A percentile compares a stretch with the other conserved stretches of the same genome.
These are phyloP conservation scores for Penicillium aurantiogriseum DNA, from an alignment of 2,329 filamentous ascomycete genomes.

Conservation along the genomic window DNA sequence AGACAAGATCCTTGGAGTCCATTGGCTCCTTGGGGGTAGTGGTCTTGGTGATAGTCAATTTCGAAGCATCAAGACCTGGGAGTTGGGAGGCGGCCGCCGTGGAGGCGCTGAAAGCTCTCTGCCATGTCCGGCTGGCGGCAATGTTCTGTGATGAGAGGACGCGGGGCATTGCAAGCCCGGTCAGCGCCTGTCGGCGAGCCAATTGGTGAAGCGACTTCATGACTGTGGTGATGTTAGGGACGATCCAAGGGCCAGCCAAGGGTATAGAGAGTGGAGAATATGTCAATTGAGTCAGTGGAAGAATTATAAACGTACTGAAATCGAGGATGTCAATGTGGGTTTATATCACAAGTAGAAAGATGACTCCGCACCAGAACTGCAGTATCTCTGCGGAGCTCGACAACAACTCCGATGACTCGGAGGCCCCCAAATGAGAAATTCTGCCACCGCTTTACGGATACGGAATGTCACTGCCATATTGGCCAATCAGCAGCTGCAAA, in stretches of 20 bases:
- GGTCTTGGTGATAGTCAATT: constrained; percentile 72
- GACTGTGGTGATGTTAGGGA: constrained; percentile 6
- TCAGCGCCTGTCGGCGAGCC: constrained; percentile 31
- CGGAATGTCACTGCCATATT: background rate
- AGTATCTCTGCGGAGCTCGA: constrained; percentile 24
- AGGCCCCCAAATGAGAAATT: constrained; percentile 5
- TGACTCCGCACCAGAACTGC: constrained; percentile 21
- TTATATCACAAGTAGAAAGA: constrained; percentile 22
- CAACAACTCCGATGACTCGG: constrained; percentile 28
- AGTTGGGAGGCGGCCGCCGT: constrained; percentile 42
- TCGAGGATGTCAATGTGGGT: constrained; percentile 11
- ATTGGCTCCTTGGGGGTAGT: constrained; percentile 70
- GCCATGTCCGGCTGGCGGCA: constrained; percentile 43
- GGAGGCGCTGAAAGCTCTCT: constrained; percentile 49
- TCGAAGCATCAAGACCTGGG: constrained; percentile 71
- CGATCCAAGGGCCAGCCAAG: constrained; percentile 1
- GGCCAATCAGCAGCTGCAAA: constrained; percentile 13
- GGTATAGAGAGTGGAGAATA: background rate
- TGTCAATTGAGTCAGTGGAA: constrained; percentile 8
- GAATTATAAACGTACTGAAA: background rate
- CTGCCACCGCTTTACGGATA: constrained; percentile 15
- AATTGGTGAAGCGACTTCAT: constrained; percentile 41
- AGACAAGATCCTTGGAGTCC: constrained; percentile 79
- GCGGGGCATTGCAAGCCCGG: constrained; percentile 25
- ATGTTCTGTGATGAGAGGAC: constrained; percentile 24